Base-by-base conservation (phyloP, 768 basidiomycete genomes). In the Boletus pseudopeckii region DNA sequence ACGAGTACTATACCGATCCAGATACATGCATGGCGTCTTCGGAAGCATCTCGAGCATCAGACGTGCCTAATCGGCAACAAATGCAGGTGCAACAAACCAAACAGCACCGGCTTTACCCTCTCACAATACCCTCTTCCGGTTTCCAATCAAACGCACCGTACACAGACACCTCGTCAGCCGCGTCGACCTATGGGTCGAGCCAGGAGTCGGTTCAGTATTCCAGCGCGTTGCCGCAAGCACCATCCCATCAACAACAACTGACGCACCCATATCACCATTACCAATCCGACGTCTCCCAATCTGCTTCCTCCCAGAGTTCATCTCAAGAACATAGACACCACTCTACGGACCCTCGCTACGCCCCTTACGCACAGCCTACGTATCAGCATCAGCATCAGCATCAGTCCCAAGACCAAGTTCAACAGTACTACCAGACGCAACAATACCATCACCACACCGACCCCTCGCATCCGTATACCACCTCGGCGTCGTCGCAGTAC, bases 101-200 rank as follows among this genome's bases (percentile, higher is more conserved):
- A 57, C 62, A 60, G 51, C 50, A 59, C 50, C 58, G 62, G 45
- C 58, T 48, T 58, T 36, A 69, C 58, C 49, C 68, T 55, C 53
- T 64, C 49, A 46, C 62, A 0, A 51, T 68, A 56, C 60, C 66
- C 46, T 24, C 67, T 51, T 9, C 68, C 39, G 47, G 42, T 30
- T 52, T 57, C 34, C 57, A 45, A 14, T 46, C 63, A 5, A 52
- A 26, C 4, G 30, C 43, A 11, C 30, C 54, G 9, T 60, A 58
- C 7, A 49, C 45, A 4, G 28, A 40, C 18, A 28, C 28, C 6
- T 48, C 56, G 41, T 47, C 56, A 1, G 32, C 55, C 2, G 24
- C n/a, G 20, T 43, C 52, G 2, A 28, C 38, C 11, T 66, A 63
- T 42, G 45, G 20, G n/a, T 39, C 56, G 22, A 32, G 17, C 13